Percentiles rank a stretch among this genome's conserved stretches.
Conservation (phyloP, 2,329 filamentous ascomycete species). For the Sphaerulina vaccinii region DNA sequence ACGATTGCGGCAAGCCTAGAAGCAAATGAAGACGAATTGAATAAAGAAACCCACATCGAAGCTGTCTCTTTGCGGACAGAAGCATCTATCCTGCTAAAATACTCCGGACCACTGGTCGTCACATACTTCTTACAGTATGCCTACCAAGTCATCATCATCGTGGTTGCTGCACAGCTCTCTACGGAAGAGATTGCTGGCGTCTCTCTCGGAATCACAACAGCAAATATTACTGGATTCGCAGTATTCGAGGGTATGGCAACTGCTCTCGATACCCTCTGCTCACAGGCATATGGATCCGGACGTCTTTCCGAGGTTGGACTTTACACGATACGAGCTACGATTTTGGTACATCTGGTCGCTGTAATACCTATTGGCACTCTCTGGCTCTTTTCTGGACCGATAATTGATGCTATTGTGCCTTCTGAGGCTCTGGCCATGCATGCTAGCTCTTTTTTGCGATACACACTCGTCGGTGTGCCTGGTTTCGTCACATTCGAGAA, state of each 20-base stretch:
- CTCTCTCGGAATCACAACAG: conserved; percentile 53
- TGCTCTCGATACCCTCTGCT: conserved; percentile 52
- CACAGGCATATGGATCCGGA: conserved; percentile 54
- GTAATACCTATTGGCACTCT: conserved; percentile 50
- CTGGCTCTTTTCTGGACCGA: conserved; percentile 49
- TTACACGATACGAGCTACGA: conserved; percentile 54
- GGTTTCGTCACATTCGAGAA: conserved; percentile 57
- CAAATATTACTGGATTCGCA: conserved; percentile 55
- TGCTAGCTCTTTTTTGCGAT: conserved; percentile 51
- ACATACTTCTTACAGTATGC: conserved; percentile 57
- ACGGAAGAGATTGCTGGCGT: conserved; percentile 55
- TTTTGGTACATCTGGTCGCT: conserved; percentile 48
- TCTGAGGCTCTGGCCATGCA: conserved; percentile 48
- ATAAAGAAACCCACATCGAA: conserved; percentile 3
- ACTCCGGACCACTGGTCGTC: conserved; percentile 52
- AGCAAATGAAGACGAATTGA: not conserved
- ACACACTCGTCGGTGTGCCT: conserved; percentile 52
- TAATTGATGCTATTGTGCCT: conserved; percentile 40
- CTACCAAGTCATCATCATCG: conserved; percentile 52
- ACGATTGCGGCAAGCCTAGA: not conserved
- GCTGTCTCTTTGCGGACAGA: conserved; percentile 32
- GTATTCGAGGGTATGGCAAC: conserved; percentile 54
- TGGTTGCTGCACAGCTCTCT: conserved; percentile 54
- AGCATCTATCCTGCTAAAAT: conserved; percentile 37
- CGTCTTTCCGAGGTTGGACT: conserved; percentile 51